Base-by-base conservation (phyloP, 2,329 filamentous ascomycete species). In the Ophiostoma sp. region DNA sequence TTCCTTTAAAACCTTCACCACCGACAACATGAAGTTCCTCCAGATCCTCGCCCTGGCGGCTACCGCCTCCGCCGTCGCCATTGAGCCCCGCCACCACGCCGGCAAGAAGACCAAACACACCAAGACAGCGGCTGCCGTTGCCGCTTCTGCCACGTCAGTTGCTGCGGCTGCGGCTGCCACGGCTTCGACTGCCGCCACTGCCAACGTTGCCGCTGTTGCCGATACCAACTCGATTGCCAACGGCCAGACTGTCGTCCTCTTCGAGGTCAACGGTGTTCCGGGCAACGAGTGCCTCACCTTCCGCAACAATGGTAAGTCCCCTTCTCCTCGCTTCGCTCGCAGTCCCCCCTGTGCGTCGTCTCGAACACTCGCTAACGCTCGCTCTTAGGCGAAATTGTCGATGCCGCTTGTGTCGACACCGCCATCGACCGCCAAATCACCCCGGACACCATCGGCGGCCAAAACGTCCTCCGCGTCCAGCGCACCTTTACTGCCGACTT, bases 371-470 rank as follows among this genome's bases (percentile, higher is more conserved):
- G 22, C 28, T 39, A 15, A 9, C 72, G 17, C 36, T 45, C 0
- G 4, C 4, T 42, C 11, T 33, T 15, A 83, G 82, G 82, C 72
- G 80, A 83, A 74, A 83, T 84, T 25, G 83, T 84, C 63, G 80
- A 84, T 70, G 81, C 71, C n/a, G 71, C 61, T 31, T 72, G 71
- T 36, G 71, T 72, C 33, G 55, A 72, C 82, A 77, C 77, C 2
- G 77, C 82, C 7, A 81, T 80, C 8, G 82, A 84, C 76, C 79
- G 82, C n/a, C 81, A 84, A 76, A 77, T 84, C 2, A 82, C 80
- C 3, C 81, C 82, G 15, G 79, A 80, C 8, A 82, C 79, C 8
- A 70, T 81, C 31, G 76, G 78, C 52, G 80, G 80, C 36, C 74
- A 76, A 33, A 71, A 78, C 42, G 80, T 82, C 3, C 79, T 84